Percentiles rank a stretch among this genome's conserved stretches.
phyloP scores from a whole-genome alignment of 345 rosid genomes.

The Orychophragmus violaceus region DNA sequence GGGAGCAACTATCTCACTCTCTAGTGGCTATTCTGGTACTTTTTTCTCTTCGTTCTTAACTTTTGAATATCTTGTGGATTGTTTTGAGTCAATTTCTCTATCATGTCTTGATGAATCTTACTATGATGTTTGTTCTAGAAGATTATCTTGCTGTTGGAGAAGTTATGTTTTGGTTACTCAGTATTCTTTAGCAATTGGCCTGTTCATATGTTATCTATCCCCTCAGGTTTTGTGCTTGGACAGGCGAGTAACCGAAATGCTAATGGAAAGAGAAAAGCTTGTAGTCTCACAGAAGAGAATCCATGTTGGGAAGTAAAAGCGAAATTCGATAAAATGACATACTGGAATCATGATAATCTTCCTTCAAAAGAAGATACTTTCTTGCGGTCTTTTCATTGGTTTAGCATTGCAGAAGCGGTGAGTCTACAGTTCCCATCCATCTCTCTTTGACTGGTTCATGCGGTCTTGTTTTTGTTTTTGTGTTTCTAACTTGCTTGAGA shows the following conservation, averaged over 20 bases:
- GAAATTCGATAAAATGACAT: constrained; percentile 58
- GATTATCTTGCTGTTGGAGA: not conserved
- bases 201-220: not conserved
- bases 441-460: not conserved
- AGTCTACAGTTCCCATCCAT: constrained; percentile 20
- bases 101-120: no score
- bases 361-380: constrained; percentile 80
- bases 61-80: not conserved
- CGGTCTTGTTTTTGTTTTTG: not conserved
- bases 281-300: constrained; percentile 29
- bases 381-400: constrained; percentile 68
- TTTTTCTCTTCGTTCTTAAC: not conserved
- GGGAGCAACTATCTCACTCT: constrained; percentile 61
- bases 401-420: constrained; percentile 67
- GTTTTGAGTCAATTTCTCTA: not conserved
- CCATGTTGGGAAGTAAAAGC: constrained; percentile 71
- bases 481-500: not conserved
- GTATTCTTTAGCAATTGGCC: not conserved
- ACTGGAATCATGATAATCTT: constrained; percentile 78
- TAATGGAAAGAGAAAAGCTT: constrained; percentile 46
- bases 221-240: constrained; percentile 67
- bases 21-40: constrained; percentile 73
- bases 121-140: not conserved
- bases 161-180: not conserved
- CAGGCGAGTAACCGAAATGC: constrained; percentile 38